Evolutionary conservation across 2,329 filamentous ascomycete species (phyloP).

Genomic region (Lachnellula subtilissima): DNA sequence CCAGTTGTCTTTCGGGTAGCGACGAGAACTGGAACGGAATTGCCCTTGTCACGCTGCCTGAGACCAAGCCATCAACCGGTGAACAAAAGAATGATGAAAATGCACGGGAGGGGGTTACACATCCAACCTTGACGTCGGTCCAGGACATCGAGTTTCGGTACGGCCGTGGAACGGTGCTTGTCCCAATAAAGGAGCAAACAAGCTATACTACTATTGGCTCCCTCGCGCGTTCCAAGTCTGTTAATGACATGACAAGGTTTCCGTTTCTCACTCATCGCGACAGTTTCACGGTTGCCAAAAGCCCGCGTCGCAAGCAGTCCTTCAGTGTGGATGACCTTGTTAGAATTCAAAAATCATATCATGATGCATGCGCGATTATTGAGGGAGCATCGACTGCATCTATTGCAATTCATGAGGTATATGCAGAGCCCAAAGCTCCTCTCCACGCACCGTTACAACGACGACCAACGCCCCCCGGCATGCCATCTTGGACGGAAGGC

Average conservation of each 20-base stretch:
- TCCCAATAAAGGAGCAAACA: constrained; percentile 39
- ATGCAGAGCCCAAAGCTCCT: constrained; percentile 29
- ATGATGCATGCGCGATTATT: constrained; percentile 26
- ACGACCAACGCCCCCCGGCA: constrained; percentile 29
- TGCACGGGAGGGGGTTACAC: neutral
- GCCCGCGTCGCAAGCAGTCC: constrained; percentile 31
- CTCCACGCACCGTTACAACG: constrained; percentile 25
- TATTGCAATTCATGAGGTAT: constrained; percentile 24
- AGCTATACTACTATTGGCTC: constrained; percentile 34
- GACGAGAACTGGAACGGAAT: constrained; percentile 23
- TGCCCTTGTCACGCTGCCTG: constrained; percentile 13
- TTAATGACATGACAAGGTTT: constrained; percentile 23
- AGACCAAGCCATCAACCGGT: constrained; percentile 1
- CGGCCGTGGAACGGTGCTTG: constrained; percentile 36
- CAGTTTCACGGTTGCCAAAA: constrained; percentile 25
- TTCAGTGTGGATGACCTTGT: constrained; percentile 33
- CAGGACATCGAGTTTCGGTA: constrained; percentile 33
- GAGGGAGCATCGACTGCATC: constrained; percentile 15
- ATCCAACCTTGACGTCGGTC: neutral
- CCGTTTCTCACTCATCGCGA: constrained; percentile 27
- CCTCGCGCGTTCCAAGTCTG: constrained; percentile 23
- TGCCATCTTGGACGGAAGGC: constrained; percentile 32
- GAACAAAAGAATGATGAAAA: constrained; percentile 15
- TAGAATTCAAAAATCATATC: constrained; percentile 29
- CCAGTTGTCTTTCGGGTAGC: constrained; percentile 33